These are phyloP conservation scores for Saccharum officinarum DNA, from an alignment of 176 grass and related monocot species.

Conservation along the genomic window DNA sequence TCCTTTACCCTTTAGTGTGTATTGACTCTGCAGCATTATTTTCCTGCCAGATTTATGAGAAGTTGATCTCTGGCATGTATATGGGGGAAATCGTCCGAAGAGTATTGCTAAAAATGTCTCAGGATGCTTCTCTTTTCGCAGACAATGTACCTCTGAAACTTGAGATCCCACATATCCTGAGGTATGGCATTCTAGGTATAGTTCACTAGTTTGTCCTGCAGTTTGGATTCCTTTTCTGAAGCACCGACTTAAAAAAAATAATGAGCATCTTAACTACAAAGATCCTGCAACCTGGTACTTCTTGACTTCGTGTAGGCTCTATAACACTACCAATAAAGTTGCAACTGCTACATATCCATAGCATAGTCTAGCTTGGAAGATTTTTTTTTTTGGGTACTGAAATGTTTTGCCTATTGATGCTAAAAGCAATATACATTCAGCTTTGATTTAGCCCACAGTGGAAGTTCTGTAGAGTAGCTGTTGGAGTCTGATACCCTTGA, in stretches of 20 bases:
- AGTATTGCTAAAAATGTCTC: constrained; percentile 61
- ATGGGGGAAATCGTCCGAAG: constrained; percentile 78
- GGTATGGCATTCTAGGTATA: constrained; percentile 27
- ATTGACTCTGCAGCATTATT: not conserved
- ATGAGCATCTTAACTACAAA: not conserved
- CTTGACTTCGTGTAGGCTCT: not conserved
- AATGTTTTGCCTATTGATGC: not conserved
- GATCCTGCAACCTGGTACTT: not conserved
- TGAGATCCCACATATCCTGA: constrained; percentile 58
- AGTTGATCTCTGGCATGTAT: constrained; percentile 94
- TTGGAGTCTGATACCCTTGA: not conserved
- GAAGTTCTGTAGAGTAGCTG: not conserved
- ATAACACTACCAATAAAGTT: not conserved
- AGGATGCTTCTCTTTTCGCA: constrained; percentile 63
- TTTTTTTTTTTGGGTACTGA: not conserved
- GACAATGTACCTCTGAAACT: constrained; percentile 56
- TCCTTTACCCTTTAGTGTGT: not conserved
- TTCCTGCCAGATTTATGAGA: constrained; percentile 66
- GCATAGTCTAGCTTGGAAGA: not conserved
- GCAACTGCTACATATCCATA: not conserved
- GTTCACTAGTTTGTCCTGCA: not conserved
- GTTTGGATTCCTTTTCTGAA: not conserved
- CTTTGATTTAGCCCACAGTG: not conserved
- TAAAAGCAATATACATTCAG: not conserved
- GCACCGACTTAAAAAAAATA: not conserved